phyloP scores from a whole-genome alignment of 2,329 filamentous ascomycete species.

The Lecanicillium sp. region DNA sequence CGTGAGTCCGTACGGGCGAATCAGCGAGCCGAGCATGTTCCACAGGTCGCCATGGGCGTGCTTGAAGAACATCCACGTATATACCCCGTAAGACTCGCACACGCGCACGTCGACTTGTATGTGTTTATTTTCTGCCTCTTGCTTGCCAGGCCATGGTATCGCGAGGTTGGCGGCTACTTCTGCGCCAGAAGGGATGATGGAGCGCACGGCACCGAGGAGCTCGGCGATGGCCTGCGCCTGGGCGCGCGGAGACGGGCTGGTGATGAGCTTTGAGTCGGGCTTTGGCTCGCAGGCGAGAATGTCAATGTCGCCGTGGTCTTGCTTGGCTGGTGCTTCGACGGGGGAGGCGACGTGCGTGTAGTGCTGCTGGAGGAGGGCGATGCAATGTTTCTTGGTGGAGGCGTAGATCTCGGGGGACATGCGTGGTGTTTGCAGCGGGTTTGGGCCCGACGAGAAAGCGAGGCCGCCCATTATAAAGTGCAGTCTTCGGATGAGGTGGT shows the following conservation, averaged over 20 bases:
- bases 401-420: conserved; percentile 54
- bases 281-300: conserved; percentile 46
- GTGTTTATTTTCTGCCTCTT: conserved; percentile 19
- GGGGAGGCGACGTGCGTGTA: conserved; percentile 51
- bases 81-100: conserved; percentile 31
- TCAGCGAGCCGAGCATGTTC: conserved; percentile 55
- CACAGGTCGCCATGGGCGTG: conserved; percentile 66
- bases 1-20: conserved; percentile 59
- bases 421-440: conserved; percentile 53
- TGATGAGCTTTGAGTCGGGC: conserved; percentile 8
- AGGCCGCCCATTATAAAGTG: conserved; percentile 60
- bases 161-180: conserved; percentile 38
- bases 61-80: conserved; percentile 60
- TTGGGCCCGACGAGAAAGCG: conserved; percentile 41
- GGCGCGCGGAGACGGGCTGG: conserved; percentile 2
- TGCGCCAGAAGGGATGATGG: conserved; percentile 19
- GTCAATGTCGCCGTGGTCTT: conserved; percentile 66
- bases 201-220: conserved; percentile 36
- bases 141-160: conserved; percentile 42
- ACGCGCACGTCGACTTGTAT: conserved; percentile 65
- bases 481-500: not conserved
- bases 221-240: conserved; percentile 11
- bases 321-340: conserved; percentile 62
- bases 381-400: conserved; percentile 37
- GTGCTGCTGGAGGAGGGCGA: conserved; percentile 37